phyloP scores from a whole-genome alignment of 352 stramenopile genomes.

The Peronospora belbahrii region DNA sequence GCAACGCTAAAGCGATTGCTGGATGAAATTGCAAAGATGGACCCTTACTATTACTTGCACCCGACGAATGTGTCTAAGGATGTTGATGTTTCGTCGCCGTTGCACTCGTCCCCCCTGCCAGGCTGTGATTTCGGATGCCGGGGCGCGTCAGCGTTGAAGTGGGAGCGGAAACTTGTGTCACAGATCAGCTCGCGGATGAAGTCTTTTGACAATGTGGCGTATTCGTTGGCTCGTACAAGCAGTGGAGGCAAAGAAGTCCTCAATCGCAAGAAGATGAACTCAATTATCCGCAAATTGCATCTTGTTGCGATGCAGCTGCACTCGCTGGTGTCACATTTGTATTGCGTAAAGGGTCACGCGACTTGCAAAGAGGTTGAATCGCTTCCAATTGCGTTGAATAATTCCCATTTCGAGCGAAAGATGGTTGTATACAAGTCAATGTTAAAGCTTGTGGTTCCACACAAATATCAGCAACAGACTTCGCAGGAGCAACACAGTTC shows the following conservation, averaged over 20 bases:
- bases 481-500: conserved; percentile 19
- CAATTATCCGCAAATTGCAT: conserved; percentile 71
- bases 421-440: conserved; percentile 69
- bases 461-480: conserved; percentile 31
- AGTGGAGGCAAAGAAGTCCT: conserved; percentile 48
- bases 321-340: conserved; percentile 59
- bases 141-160: conserved; percentile 41
- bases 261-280: conserved; percentile 79
- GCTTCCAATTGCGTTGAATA: conserved; percentile 51
- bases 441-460: conserved; percentile 52
- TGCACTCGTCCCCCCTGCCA: conserved; percentile 3
- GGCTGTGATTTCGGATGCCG: conserved; percentile 50
- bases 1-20: conserved; percentile 52
- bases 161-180: conserved; percentile 61
- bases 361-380: conserved; percentile 56
- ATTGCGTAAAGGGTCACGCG: conserved; percentile 42
- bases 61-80: conserved; percentile 17
- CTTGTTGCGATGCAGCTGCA: conserved; percentile 71
- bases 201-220: conserved; percentile 65
- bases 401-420: conserved; percentile 64
- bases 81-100: conserved; percentile 5
- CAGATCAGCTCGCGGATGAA: conserved; percentile 80
- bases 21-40: conserved; percentile 53
- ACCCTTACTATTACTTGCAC: conserved; percentile 70
- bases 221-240: conserved; percentile 57